Conservation (phyloP, 441 rosid genomes). For the Biscutella laevigata region DNA sequence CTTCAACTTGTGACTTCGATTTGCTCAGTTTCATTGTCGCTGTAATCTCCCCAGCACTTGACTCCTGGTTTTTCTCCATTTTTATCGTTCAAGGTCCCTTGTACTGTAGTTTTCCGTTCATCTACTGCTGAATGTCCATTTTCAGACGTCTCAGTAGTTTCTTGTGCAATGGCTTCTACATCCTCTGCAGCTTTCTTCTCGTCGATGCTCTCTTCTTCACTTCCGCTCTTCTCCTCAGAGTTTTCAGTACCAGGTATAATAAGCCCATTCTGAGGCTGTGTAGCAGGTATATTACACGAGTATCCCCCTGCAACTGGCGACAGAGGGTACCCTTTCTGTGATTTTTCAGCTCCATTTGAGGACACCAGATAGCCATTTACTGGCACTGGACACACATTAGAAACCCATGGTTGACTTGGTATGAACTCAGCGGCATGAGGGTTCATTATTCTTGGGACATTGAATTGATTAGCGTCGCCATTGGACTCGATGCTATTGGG, state of each 20-base stretch:
- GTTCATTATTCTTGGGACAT: conserved; percentile 61
- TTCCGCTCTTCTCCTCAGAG: conserved; percentile 43
- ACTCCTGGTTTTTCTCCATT: conserved; percentile 36
- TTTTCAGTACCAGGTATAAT: conserved; percentile 19
- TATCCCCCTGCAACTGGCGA: conserved; percentile 50
- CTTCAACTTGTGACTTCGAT: conserved; percentile 64
- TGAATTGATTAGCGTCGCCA: conserved; percentile 45
- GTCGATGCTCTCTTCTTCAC: conserved; percentile 24
- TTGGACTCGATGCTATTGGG: conserved; percentile 36
- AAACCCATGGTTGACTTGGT: conserved; percentile 82
- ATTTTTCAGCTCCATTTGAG: conserved; percentile 44
- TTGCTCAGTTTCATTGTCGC: conserved; percentile 62
- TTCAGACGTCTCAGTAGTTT: conserved; percentile 29
- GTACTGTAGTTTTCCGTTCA: conserved; percentile 21
- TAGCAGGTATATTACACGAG: conserved; percentile 29
- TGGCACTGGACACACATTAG: conserved; percentile 66
- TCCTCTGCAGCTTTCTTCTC: conserved; percentile 34
- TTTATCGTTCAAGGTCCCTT: conserved; percentile 30
- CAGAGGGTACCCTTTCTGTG: conserved; percentile 37
- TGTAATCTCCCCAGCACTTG: conserved; percentile 86
- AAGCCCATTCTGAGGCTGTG: conserved; percentile 43
- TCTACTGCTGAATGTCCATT: conserved; percentile 20
- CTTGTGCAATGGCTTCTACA: conserved; percentile 28
- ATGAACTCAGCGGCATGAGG: conserved; percentile 75
- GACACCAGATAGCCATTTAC: conserved; percentile 52